Evolutionary conservation across 192 early-diverging fungal genomes (phyloP), one percentile per base, ranked within the genome.

Genomic region (Backusella tarrabulga): DNA sequence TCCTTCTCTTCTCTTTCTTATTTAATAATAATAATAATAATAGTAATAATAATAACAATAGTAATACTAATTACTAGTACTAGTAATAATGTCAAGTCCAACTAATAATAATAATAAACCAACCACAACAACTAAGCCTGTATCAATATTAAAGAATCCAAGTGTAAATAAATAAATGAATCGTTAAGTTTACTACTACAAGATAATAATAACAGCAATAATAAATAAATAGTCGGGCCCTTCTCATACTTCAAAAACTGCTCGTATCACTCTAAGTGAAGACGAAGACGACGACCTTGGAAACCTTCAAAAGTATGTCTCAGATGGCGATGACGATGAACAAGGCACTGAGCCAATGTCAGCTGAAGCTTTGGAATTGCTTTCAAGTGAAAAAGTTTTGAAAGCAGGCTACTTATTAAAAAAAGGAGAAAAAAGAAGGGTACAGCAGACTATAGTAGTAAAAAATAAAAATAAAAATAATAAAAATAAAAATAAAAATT

Each of bases 351-450:
- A 71, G 34, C 78, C 78, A 29, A 42, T 77, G 34, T 71, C 76
- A 32, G 73, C 50, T 29, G 80, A 83, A n/a, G 87, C 86, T 0
- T 74, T 76, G 34, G 89, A 88, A 69, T 76, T 86, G 21, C 69
- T 88, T 44, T 81, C 87, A 29, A 81, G 83, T 38, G 90, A 89
- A 72, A 84, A 88, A 66, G 80, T 89, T 34, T 72, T 88, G 40
- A 84, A 85, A 69, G 74, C 87, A 19, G 90, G 88, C n/a, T 91
- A 87, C 71, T 77, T 91, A 56, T 56, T 77, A 52, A 89, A 91
- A 81, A 89, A 88, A 66, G 86, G 86, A 63, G 88, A 88, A 60
- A 89, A 85, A 38, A 83, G 88, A 77, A 87, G 87, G 78, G 89
- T 90, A 73, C 77, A 9, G 34, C 67, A 34, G 8, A 7, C 69